A percentile compares a stretch with the other conserved stretches of the same genome.
phyloP scores from a whole-genome alignment of 352 stramenopile species.

The Pythium sp. region DNA sequence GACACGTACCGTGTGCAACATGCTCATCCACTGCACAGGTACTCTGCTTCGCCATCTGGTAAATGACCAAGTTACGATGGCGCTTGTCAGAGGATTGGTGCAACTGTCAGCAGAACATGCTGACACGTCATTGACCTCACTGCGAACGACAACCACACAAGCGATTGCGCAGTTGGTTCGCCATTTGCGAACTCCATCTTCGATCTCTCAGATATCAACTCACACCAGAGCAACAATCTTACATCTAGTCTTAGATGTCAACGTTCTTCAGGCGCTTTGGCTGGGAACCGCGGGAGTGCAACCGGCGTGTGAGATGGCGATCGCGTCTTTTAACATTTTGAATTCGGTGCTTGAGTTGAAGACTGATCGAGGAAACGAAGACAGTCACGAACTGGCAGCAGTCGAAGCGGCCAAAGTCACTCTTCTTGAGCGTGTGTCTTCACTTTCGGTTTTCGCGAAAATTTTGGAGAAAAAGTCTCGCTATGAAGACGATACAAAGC shows the following conservation, averaged over 20 bases:
- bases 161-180: constrained; percentile 52
- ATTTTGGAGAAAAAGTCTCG: constrained; percentile 24
- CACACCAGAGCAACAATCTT: constrained; percentile 32
- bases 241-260: constrained; percentile 34
- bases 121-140: constrained; percentile 1
- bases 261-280: constrained; percentile 43
- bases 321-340: constrained; percentile 62
- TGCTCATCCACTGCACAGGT: constrained; percentile 47
- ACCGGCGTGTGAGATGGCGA: constrained; percentile 28
- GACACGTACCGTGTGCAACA: constrained; percentile 55
- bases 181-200: constrained; percentile 35
- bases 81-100: constrained; percentile 31
- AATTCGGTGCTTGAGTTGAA: constrained; percentile 63
- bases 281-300: constrained; percentile 17
- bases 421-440: constrained; percentile 38
- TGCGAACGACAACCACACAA: constrained; percentile 47
- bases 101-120: constrained; percentile 15
- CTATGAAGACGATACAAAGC: constrained; percentile 18
- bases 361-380: constrained; percentile 22
- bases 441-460: constrained; percentile 27
- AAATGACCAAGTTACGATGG: constrained; percentile 37
- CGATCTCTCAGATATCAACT: constrained; percentile 21
- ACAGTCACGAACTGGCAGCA: constrained; percentile 16
- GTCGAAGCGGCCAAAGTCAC: constrained; percentile 31
- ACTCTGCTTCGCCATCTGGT: constrained; percentile 32